Evolutionary conservation across 1,284 basidiomycete genomes (phyloP).

Genomic region (Sporisorium iseilematis-ciliati): DNA sequence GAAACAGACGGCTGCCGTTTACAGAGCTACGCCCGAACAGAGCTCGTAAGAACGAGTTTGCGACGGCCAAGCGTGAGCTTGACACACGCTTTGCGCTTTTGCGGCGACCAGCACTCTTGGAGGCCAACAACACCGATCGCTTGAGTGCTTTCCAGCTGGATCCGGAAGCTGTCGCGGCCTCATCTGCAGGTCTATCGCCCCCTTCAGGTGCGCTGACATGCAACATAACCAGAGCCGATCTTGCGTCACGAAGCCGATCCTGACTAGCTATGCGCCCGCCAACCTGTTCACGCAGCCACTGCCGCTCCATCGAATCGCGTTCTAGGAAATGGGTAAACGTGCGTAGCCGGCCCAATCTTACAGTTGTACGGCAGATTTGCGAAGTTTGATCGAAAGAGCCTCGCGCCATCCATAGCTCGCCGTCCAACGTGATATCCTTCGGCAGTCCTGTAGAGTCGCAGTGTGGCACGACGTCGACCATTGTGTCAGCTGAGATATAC

Average conservation of each 20-base stretch:
- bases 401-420: slow-evolving; percentile 71
- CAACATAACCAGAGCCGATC: slow-evolving; percentile 2
- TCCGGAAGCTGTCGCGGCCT: background rate
- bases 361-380: slow-evolving; percentile 49
- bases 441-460: slow-evolving; percentile 73
- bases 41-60: slow-evolving; percentile 21
- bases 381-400: slow-evolving; percentile 57
- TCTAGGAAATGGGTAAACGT: slow-evolving; percentile 39
- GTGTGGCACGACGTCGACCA: background rate
- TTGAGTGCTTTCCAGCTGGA: slow-evolving; percentile 31
- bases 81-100: background rate
- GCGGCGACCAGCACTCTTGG: background rate
- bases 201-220: background rate
- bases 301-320: slow-evolving; percentile 44
- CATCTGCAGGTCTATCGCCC: background rate
- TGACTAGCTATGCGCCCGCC: slow-evolving; percentile 71
- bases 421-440: slow-evolving; percentile 75
- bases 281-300: slow-evolving; percentile 41
- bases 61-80: slow-evolving; percentile 4
- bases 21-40: slow-evolving; percentile 11
- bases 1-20: background rate
- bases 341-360: slow-evolving; percentile 46
- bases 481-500: background rate
- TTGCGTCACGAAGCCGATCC: slow-evolving; percentile 27
- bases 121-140: background rate